phyloP scores from a whole-genome alignment of 257 asterid genomes.

The Cruciata laevipes region DNA sequence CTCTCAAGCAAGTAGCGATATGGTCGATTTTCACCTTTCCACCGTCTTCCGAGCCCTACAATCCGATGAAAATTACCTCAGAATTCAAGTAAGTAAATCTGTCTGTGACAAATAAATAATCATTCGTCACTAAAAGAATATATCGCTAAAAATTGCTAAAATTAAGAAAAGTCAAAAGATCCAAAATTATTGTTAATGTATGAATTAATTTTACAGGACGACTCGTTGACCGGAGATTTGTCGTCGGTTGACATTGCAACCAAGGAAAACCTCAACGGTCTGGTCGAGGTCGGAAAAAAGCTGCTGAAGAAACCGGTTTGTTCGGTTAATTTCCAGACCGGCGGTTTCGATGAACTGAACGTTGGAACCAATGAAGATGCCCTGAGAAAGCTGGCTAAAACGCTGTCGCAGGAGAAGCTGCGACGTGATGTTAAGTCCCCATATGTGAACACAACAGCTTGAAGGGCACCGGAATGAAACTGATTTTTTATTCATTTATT shows the following conservation, averaged over 20 bases:
- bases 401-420: constrained; percentile 13
- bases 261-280: constrained; percentile 25
- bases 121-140: no score
- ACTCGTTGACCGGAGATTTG: constrained; percentile 25
- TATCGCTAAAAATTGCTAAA: no score
- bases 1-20: constrained; percentile 38
- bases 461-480: not conserved
- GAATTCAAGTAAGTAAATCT: constrained; percentile 18
- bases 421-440: constrained; percentile 10
- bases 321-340: constrained; percentile 33
- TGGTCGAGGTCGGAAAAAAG: constrained; percentile 27
- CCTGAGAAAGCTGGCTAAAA: constrained; percentile 20
- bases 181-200: no score
- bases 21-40: constrained; percentile 40
- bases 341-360: constrained; percentile 19
- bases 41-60: constrained; percentile 34
- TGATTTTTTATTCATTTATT: no score
- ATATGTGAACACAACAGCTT: no score
- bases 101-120: no score
- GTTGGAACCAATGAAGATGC: constrained; percentile 34
- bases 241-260: constrained; percentile 41
- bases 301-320: constrained; percentile 38
- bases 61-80: constrained; percentile 11
- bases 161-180: no score
- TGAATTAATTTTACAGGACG: constrained; percentile 22